phyloP scores from a whole-genome alignment of 352 stramenopile genomes.

The Thraustochytrium striatum region DNA sequence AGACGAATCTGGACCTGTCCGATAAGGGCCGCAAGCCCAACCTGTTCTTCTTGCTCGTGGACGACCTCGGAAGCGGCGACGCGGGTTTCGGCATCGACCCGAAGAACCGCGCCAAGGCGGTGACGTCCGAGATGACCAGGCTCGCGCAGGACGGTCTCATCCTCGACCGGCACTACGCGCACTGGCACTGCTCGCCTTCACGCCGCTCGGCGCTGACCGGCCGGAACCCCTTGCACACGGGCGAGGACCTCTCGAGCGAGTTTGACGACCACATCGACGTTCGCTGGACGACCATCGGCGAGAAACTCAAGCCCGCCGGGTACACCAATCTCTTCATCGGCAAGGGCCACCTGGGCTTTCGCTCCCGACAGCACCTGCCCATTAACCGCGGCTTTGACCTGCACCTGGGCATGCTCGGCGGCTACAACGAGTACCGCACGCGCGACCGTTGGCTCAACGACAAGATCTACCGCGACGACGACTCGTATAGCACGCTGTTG shows the following conservation, averaged over 20 bases:
- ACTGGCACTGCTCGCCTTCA: constrained; percentile 32
- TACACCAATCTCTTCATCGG: constrained; percentile 32
- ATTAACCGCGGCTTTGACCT: constrained; percentile 23
- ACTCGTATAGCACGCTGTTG: neutral
- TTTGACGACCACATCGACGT: neutral
- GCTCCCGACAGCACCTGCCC: constrained; percentile 6
- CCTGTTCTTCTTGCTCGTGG: constrained; percentile 35
- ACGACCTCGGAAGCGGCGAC: constrained; percentile 30
- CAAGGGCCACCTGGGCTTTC: constrained; percentile 39
- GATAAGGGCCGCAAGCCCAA: too few species aligned
- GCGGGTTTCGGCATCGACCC: neutral
- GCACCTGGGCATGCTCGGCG: constrained; percentile 5
- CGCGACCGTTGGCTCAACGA: neutral
- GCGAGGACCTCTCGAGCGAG: neutral
- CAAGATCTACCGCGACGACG: neutral
- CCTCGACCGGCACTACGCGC: constrained; percentile 28
- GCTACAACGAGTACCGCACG: neutral
- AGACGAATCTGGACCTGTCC: too few species aligned
- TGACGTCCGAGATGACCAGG: neutral
- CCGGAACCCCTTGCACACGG: constrained; percentile 19
- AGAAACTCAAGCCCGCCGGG: constrained; percentile 23
- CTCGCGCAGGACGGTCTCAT: constrained; percentile 1
- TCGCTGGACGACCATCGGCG: neutral
- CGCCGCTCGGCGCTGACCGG: constrained; percentile 27
- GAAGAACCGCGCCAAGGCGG: neutral